Conservation (phyloP, 345 rosid species). For the Cardamine occulta region DNA sequence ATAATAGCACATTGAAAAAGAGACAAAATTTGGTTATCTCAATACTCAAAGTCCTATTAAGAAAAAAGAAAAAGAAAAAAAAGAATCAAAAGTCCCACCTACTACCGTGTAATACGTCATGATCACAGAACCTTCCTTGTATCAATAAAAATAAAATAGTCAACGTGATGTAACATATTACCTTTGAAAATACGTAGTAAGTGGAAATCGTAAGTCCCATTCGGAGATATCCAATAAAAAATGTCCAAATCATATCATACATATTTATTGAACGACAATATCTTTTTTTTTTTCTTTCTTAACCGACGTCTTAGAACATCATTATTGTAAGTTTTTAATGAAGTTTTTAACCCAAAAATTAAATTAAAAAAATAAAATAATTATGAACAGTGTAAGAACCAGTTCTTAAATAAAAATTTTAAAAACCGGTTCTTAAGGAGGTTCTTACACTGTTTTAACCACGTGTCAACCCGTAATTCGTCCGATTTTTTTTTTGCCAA, state of each 20-base stretch:
- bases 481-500: no score
- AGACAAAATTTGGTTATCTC: not conserved
- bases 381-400: no score
- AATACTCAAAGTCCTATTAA: not conserved
- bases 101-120: conserved; percentile 32
- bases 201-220: not conserved
- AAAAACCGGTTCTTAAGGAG: no score
- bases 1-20: not conserved
- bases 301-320: no score
- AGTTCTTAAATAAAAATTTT: no score
- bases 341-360: no score
- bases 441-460: no score
- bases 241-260: conserved; percentile 14
- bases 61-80: not conserved
- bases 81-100: conserved; percentile 15
- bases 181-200: not conserved
- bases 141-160: conserved; percentile 8
- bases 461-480: no score
- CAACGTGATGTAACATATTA: conserved; percentile 29
- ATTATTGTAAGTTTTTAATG: no score
- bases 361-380: no score
- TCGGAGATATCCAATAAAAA: not conserved
- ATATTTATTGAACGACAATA: no score
- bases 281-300: no score
- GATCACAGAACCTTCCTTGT: conserved; percentile 17